These are phyloP conservation scores for Nymphaea colorata DNA, from an alignment of 164 flowering plant species.

Conservation along the genomic window DNA sequence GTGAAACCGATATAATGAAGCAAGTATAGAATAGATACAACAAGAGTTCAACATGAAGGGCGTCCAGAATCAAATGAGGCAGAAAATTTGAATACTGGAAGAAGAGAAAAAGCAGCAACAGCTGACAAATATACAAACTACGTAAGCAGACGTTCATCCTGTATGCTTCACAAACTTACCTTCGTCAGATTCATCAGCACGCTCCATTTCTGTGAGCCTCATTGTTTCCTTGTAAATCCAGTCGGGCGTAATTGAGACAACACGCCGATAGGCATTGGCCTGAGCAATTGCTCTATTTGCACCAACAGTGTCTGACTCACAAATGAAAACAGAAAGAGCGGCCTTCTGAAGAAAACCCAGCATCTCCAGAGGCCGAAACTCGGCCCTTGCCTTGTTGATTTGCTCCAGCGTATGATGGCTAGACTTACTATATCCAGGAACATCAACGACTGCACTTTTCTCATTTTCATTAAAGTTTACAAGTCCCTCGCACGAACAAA, in stretches of 20 bases:
- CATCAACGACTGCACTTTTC: background rate
- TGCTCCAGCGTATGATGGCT: background rate
- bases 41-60: too few species aligned
- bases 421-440: background rate
- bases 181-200: too few species aligned
- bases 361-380: conserved; percentile 5
- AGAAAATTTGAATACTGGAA: too few species aligned
- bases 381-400: background rate
- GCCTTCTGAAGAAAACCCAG: conserved; percentile 8
- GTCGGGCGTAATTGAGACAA: background rate
- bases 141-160: too few species aligned
- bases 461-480: background rate
- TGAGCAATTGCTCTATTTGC: conserved; percentile 8
- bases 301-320: conserved; percentile 4
- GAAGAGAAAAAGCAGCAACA: too few species aligned
- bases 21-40: too few species aligned
- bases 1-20: too few species aligned
- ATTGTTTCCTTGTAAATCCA: conserved; percentile 9
- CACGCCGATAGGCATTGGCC: conserved; percentile 8
- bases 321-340: conserved; percentile 12
- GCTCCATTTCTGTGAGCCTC: conserved; percentile 7
- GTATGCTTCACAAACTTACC: too few species aligned
- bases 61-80: too few species aligned
- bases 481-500: conserved; percentile 6
- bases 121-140: too few species aligned